phyloP scores from a whole-genome alignment of 768 basidiomycete species.

The Panaeolus papilionaceus region DNA sequence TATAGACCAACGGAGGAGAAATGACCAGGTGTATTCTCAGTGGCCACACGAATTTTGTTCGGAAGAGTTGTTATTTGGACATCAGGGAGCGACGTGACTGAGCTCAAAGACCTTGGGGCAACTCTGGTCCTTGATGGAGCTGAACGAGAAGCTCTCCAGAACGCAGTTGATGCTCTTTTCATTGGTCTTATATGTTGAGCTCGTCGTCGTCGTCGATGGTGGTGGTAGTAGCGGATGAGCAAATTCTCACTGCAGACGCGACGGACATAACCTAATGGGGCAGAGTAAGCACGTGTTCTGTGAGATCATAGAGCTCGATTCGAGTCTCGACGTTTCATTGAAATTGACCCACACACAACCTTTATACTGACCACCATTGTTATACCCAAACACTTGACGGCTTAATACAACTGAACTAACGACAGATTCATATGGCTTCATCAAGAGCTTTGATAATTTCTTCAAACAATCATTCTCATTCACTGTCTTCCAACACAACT shows the following conservation, averaged over 20 bases:
- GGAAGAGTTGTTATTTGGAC: constrained; percentile 83
- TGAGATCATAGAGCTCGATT: not conserved
- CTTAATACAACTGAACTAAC: too few relatives aligned
- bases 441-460: not conserved
- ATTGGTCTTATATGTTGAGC: not conserved
- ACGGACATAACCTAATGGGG: constrained; percentile 7
- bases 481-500: not conserved
- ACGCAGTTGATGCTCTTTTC: constrained; percentile 15
- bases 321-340: not conserved
- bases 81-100: constrained; percentile 35
- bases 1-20: constrained; percentile 95
- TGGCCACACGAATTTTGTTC: constrained; percentile 92
- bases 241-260: constrained; percentile 13
- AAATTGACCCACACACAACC: not conserved
- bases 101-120: constrained; percentile 25
- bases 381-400: not conserved
- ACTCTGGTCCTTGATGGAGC: constrained; percentile 9
- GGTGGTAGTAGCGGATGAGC: constrained; percentile 7
- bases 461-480: constrained; percentile 5
- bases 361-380: not conserved
- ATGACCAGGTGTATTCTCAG: constrained; percentile 90
- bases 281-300: constrained; percentile 11
- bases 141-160: constrained; percentile 9
- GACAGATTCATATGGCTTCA: constrained; percentile 9
- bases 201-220: not conserved